Evolutionary conservation across 768 basidiomycete species (phyloP).

Genomic region (Mycena pura): DNA sequence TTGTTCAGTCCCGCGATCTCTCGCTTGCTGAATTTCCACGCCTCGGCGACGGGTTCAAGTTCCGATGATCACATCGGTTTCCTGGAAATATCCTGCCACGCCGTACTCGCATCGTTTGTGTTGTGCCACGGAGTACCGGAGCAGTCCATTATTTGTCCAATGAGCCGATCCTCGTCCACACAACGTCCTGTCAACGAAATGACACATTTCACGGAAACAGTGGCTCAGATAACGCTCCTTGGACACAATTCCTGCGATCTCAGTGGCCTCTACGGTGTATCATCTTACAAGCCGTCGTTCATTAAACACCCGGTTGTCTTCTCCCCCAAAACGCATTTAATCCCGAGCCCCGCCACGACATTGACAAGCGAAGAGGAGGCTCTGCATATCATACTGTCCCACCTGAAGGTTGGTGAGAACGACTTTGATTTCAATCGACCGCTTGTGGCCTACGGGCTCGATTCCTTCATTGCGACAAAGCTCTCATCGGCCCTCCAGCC

Average conservation of each 20-base stretch:
- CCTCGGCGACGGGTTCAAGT: background rate
- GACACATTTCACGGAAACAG: background rate
- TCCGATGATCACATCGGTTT: no score
- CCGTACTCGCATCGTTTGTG: background rate
- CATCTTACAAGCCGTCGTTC: no score
- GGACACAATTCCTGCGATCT: background rate
- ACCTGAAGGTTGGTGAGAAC: no score
- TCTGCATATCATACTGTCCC: no score
- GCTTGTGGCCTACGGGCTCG: no score
- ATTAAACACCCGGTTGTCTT: background rate
- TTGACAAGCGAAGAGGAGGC: no score
- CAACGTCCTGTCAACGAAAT: no score
- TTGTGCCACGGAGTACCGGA: background rate
- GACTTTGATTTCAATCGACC: no score
- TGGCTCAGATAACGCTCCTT: background rate
- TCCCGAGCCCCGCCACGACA: no score
- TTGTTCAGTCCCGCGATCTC: background rate
- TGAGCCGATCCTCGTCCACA: background rate
- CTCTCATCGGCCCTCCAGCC: no score
- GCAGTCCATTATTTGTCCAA: background rate
- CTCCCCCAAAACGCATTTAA: background rate
- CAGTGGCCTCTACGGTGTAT: background rate
- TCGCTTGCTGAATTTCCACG: background rate
- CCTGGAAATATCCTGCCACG: background rate
- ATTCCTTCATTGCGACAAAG: no score